A percentile compares a stretch with the other conserved stretches of the same genome.
Evolutionary conservation across 805 yeast genomes (phyloP).

Genomic region (Lipomyces sp.): DNA sequence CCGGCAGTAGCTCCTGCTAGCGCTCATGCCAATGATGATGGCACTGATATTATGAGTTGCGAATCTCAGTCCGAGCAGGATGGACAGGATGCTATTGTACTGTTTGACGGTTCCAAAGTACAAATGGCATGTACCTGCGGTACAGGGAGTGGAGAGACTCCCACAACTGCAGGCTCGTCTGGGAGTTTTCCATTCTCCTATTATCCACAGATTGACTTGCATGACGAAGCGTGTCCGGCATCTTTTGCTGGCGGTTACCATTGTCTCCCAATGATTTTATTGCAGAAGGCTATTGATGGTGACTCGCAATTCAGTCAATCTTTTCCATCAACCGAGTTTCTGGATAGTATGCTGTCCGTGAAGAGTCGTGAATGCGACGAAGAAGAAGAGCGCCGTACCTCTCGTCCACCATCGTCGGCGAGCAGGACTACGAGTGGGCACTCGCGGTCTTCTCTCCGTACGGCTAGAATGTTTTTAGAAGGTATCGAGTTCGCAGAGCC

Average conservation of each 20-base stretch:
- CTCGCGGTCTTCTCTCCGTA: background rate
- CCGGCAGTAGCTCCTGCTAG: background rate
- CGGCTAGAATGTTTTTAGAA: background rate
- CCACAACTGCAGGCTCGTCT: conserved; percentile 4
- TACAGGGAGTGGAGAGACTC: background rate
- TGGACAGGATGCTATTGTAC: background rate
- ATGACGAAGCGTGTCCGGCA: background rate
- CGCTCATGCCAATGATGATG: background rate
- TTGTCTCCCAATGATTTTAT: conserved; percentile 6
- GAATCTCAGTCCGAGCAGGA: background rate
- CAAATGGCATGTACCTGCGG: background rate
- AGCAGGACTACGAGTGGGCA: background rate
- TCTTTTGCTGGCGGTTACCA: background rate
- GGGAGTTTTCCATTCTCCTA: conserved; percentile 6
- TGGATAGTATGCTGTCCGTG: background rate
- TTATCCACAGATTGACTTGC: background rate
- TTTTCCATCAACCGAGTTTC: background rate
- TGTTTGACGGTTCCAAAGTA: conserved; percentile 1
- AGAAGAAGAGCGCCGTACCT: background rate
- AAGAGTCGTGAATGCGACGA: background rate
- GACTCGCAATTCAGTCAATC: conserved; percentile 2
- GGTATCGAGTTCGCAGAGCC: conserved; percentile 4
- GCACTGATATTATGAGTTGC: background rate
- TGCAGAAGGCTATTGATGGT: background rate
- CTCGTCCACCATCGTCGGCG: conserved; percentile 5